Base-by-base conservation (phyloP, 2,329 filamentous ascomycete genomes). In the Gnomoniopsis smithogilvyi region DNA sequence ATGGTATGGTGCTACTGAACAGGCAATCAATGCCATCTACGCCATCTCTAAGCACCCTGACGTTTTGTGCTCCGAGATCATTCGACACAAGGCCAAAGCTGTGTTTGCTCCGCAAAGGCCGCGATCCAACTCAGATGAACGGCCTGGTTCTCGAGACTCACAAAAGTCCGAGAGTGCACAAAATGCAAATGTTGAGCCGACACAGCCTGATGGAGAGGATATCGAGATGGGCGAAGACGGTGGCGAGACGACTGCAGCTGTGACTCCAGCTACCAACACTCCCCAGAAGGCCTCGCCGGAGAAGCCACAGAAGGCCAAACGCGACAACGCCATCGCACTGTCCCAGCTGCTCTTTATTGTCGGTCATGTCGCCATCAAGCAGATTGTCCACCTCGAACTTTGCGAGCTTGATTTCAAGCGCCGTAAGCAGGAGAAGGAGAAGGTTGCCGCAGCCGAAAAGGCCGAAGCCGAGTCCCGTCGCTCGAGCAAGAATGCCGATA, bases 371-470 rank as follows among this genome's bases (percentile, higher is more conserved):
- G 95, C 95, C 15, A 95, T 99, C 70, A 99, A 99, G 76, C 96
- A 99, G 71, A 99, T 99, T 66, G 96, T 99, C 0, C 95, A 99
- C 71, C 84, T 99, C 12, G 95, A 99, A 68, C 81, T 98, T n/a
- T 96, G 93, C 71, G 95, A 99, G 70, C 86, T 95, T 52, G 95
- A 99, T 73, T 99, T 99, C 75, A 99, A 99, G 79, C 90, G 94
- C 56, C 85, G 94, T 65, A 99, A 99, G 79, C 89, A 91, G 45
- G 91, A 95, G 61, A 91, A 92, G 66, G 91, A 95, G 69, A 93
- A 92, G 77, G 81, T 74, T 15, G 69, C 76, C n/a, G 70, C 78
- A 2, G 74, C 77, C 0, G 65, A 76, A 57, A 80, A 80, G 65
- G 73, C 78, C 10, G 69, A 70, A 45, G 66, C 72, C 65, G 68